Base-by-base conservation (phyloP, 306 rosid genomes). In the Echinosophora koreensis region DNA sequence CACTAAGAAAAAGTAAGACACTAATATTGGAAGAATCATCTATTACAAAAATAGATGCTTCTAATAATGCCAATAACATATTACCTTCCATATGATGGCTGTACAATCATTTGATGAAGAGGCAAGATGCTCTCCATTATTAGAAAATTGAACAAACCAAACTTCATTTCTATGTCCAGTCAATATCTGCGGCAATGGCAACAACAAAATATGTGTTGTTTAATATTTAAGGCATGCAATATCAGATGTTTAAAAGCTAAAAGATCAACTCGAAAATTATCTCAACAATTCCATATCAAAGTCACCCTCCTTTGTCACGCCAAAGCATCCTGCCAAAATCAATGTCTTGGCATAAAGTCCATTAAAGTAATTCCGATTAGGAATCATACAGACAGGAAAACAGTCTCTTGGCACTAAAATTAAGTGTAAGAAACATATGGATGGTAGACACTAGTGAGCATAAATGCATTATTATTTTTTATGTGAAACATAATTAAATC, bases 81-180 rank as follows among this genome's bases (percentile, higher is more conserved):
- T 74, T 85, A 92, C 98, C 98, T 94, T 80, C 98, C 98, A 92
- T 83, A 92, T 84, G 84, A 92, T 90, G 78, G 97, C 93, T 3
- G 95, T 87, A 77, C 91, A 89, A 81, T 95, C 98, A 66, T 89
- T 85, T 77, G 97, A 92, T 39, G 97, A 87, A 67, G 98, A 95
- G 64, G 98, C 97, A 46, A 95, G 86, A 85, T 88, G 84, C 67
- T 89, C 90, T 72, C 97, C 98, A 17, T 81, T 90, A 70, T 92
- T 83, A 65, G 98, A 95, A 87, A 95, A 95, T 74, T 95, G 97
- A 59, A 92, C 96, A 88, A 87, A 90, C 98, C 97, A 90, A 74
- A 90, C 98, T 89, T 92, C 98, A 79, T 95, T 84, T 82, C 78
- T 84, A 79, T 95, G 98, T 60, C 88, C 95, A 14, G 90, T 88